Evolutionary conservation across 192 early-diverging fungal genomes (phyloP), one percentile per base, ranked within the genome.

Genomic region (Gigaspora rosea): DNA sequence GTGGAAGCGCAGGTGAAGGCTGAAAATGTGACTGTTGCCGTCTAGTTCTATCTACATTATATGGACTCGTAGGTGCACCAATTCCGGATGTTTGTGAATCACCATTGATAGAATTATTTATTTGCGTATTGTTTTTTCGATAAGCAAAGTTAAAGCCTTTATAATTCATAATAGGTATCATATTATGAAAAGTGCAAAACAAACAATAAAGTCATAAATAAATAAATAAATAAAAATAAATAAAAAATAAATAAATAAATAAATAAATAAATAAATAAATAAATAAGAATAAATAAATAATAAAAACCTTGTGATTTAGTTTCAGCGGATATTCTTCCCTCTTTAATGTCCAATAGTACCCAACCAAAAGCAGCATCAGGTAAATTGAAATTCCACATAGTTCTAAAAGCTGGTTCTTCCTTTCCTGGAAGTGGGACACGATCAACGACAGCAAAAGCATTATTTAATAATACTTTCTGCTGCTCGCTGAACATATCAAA

Each of bases 331-430:
- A 90, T 81, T 64, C 81, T 80, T 10, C 88, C 88, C 27, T 88
- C 78, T 56, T 81, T 81, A 51, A 88, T 77, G 67, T 86, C 83
- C 49, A 90, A 76, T 18, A 88, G 73, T 35, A 90, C 70, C 62
- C 84, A 81, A 7, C 88, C 88, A 70, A 85, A 86, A 52, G 85
- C 83, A 47, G 85, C 83, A 76, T 89, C 88, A 1, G 88, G 87
- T 64, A 90, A 69, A 64, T 90, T 90, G 78, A 90, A 90, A 68
- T 90, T 86, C 88, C 88, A 90, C 82, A 87, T 85, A 74, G 88
- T 90, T 72, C 88, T 90, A 59, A 88, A 90, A 1, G 86, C 82
- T 4, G 79, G 80, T 71, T 90, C 87, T 56, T 90, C 88, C 51
- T 83, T 81, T 48, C 76, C 57, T 3, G 81, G 74, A 20, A 82